Evolutionary conservation across 345 rosid species (phyloP), one percentile per base, ranked within the genome.

Genomic region (Lenwebbia sp.): DNA sequence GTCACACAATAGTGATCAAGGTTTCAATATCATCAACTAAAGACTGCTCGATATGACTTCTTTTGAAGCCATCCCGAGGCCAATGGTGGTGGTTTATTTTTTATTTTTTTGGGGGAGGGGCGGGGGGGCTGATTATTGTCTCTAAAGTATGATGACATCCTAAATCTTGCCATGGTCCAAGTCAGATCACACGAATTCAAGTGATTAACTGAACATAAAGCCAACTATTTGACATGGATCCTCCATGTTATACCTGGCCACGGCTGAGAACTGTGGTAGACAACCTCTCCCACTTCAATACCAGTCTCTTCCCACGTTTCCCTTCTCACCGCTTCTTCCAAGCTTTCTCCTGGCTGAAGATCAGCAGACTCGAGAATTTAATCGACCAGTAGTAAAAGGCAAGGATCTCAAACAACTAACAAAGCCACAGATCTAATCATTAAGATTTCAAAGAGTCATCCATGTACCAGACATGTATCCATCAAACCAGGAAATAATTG

Each of bases 221-320:
- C 75, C 22, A 62, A 62, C 41, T 28, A 30, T 30, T 15, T 62
- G 41, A 62, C 75, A 62, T 30, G 41, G 11, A 62, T 19, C 7
- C 15, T 62, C 75, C 33, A 87, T 85, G 52, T 28, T n/a, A n/a
- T n/a, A n/a, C 98, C 99, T 82, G 99, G 99, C 99, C 99, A 96
- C 12, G 99, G 99, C 91, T 95, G 99, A 89, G 97, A 97, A 90
- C 99, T 97, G 88, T 96, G 99, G 83, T 95, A 97, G 55, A 92
- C 91, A 86, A 97, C 98, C 90, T 96, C 94, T 86, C 95, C 99
- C 54, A 97, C 99, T 94, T 97, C 99, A 89, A 97, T 95, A 25
- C 99, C 95, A 12, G 98, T 90, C 92, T 97, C 98, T 88, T 97
- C 99, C 94, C 92, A 92, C 82, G 99, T 96, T 92, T 97, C 99